Evolutionary conservation across 192 early-diverging fungal species (phyloP), one percentile per base, ranked within the genome.

Genomic region (Glomus cerebriforme): DNA sequence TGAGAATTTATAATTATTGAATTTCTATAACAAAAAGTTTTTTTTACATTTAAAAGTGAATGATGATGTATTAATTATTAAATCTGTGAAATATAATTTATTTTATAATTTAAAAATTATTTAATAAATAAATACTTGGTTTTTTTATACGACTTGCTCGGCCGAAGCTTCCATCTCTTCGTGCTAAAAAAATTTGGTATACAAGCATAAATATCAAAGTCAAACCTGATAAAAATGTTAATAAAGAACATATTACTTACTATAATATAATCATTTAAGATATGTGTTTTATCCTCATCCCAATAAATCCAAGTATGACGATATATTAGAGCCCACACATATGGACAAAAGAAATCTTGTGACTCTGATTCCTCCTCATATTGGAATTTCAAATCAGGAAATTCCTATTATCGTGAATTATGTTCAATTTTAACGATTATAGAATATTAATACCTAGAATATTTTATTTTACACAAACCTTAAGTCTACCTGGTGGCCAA

Each of bases 301-400:
- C 92, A 93, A 62, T 93, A 91, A 75, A 91, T 89, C 81, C 89
- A 86, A 54, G 82, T 86, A 32, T 85, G 86, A 27, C 86, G 72
- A 76, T 87, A 84, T 10, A 91, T 82, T 6, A 92, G 58, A 9
- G 86, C 86, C 93, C 93, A 94, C 2, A 91, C 86, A 79, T 92
- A 93, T 15, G 92, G 92, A 45, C 90, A 82, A 78, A 90, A 91
- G 62, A 94, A 94, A 39, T 88, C 81, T 65, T 82, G 83, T 6
- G 87, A 82, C 47, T 89, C 85, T 31, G 81, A 63, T 37, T 87
- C 87, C 74, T 91, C 90, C 39, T 92, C 90, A 79, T 91, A 93
- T 75, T 91, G 85, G 73, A 92, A 93, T 80, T 92, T 92, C 39
- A 93, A 81, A 27, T 88, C 88, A 15, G 87, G 84, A 79, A 83